Percentiles rank a stretch among this genome's conserved stretches.
phyloP scores from a whole-genome alignment of 768 basidiomycete species.

The Kwoniella botswanensis region DNA sequence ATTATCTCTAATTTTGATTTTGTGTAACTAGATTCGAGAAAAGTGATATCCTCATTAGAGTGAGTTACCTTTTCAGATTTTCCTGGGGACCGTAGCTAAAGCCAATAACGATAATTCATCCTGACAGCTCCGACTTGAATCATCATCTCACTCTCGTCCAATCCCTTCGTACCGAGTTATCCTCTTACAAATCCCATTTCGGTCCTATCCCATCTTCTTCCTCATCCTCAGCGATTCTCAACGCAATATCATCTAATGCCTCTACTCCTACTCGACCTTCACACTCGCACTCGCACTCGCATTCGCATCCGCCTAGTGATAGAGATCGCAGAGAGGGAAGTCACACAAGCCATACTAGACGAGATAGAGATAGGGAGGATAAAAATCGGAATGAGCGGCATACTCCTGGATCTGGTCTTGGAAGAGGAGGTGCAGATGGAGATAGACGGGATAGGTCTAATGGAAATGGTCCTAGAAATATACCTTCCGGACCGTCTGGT shows the following conservation, averaged over 20 bases:
- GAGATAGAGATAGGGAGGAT: background rate
- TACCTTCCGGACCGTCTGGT: constrained; percentile 3
- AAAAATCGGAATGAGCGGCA: background rate
- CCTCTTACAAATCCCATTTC: constrained; percentile 36
- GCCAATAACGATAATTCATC: too few relatives aligned
- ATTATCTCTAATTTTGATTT: too few relatives aligned
- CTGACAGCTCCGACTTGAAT: constrained; percentile 39
- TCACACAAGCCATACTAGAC: background rate
- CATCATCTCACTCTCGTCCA: constrained; percentile 40
- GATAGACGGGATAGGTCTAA: background rate
- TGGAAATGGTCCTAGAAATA: background rate
- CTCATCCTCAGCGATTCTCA: constrained; percentile 8
- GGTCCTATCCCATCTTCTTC: constrained; percentile 11
- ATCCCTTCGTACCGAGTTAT: constrained; percentile 23
- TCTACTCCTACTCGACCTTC: constrained; percentile 11
- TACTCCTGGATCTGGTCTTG: background rate
- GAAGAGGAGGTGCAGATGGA: background rate
- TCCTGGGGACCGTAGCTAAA: too few relatives aligned
- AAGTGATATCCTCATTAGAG: constrained; percentile 46
- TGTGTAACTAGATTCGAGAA: constrained; percentile 32
- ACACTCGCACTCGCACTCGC: background rate
- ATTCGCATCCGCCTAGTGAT: constrained; percentile 3
- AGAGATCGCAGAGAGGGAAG: background rate
- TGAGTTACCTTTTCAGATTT: constrained; percentile 19
- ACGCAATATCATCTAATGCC: background rate